Evolutionary conservation across 495 filamentous ascomycete species (phyloP).

Genomic region (Astrothelium macrocarpum): DNA sequence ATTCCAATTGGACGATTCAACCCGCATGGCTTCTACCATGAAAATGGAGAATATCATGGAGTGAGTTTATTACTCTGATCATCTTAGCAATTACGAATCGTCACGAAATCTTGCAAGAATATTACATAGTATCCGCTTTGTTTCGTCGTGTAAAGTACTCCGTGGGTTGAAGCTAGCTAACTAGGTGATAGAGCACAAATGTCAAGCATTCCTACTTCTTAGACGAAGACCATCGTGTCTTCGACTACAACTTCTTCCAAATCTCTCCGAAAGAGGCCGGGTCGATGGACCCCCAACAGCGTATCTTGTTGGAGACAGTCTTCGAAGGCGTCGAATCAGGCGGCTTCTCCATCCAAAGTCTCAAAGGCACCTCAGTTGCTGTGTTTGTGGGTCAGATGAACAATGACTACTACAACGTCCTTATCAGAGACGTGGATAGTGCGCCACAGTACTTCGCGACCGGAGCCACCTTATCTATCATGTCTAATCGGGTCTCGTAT

Average conservation of each 20-base stretch:
- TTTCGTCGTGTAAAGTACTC: background rate
- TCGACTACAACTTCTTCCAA: conserved; percentile 12
- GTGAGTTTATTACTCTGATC: background rate
- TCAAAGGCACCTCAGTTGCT: background rate
- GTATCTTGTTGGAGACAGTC: conserved; percentile 6
- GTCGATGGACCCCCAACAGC: conserved; percentile 16
- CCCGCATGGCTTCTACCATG: background rate
- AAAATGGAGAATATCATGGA: background rate
- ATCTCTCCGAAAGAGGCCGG: conserved; percentile 9
- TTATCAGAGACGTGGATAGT: conserved; percentile 2
- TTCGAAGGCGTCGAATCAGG: conserved; percentile 11
- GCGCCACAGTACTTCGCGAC: conserved; percentile 4
- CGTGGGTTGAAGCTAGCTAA: background rate
- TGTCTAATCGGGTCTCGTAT: conserved; percentile 43
- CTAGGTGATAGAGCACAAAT: background rate
- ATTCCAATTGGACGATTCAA: background rate
- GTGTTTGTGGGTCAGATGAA: conserved; percentile 2
- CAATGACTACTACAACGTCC: background rate
- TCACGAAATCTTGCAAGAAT: background rate
- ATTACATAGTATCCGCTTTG: background rate
- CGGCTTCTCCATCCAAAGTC: conserved; percentile 14
- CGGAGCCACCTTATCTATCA: conserved; percentile 27
- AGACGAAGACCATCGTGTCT: conserved; percentile 6
- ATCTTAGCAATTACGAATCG: background rate
- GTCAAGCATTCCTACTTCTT: conserved; percentile 7